These are phyloP conservation scores for Microthlaspi erraticum DNA, from an alignment of 345 rosid genomes.

Conservation along the genomic window DNA sequence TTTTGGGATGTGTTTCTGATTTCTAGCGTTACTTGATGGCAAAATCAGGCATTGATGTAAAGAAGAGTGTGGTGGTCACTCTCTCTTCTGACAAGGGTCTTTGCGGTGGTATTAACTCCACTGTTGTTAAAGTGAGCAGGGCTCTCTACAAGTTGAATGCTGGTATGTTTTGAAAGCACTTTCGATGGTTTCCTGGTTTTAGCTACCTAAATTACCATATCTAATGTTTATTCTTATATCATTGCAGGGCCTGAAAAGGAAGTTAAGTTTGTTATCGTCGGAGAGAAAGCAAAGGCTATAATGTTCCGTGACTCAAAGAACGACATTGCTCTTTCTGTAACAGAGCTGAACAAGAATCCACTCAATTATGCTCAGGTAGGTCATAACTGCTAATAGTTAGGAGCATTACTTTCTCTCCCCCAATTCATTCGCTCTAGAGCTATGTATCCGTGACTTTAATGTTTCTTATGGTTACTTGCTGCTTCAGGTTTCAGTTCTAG, in stretches of 20 bases:
- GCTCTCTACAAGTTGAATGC: constrained; percentile 66
- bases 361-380: constrained; percentile 89
- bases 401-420: neutral
- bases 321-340: constrained; percentile 58
- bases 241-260: constrained; percentile 85
- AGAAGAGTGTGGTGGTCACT: constrained; percentile 93
- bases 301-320: constrained; percentile 87
- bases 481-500: constrained; percentile 86
- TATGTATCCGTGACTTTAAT: constrained; percentile 2
- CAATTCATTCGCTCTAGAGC: neutral
- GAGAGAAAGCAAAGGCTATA: constrained; percentile 92
- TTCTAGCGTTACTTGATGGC: constrained; percentile 14
- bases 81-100: constrained; percentile 98
- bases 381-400: neutral
- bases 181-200: constrained; percentile 12
- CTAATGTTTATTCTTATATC: neutral
- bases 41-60: constrained; percentile 77
- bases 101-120: constrained; percentile 98
- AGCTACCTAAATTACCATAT: neutral
- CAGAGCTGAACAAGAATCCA: constrained; percentile 91
- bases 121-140: constrained; percentile 83
- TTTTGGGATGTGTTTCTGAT: constrained; percentile 27
- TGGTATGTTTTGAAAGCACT: constrained; percentile 53
- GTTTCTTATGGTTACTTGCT: constrained; percentile 23
- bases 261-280: constrained; percentile 76